Base-by-base conservation (phyloP, 345 rosid species). In the Gossypium ekmanianum region DNA sequence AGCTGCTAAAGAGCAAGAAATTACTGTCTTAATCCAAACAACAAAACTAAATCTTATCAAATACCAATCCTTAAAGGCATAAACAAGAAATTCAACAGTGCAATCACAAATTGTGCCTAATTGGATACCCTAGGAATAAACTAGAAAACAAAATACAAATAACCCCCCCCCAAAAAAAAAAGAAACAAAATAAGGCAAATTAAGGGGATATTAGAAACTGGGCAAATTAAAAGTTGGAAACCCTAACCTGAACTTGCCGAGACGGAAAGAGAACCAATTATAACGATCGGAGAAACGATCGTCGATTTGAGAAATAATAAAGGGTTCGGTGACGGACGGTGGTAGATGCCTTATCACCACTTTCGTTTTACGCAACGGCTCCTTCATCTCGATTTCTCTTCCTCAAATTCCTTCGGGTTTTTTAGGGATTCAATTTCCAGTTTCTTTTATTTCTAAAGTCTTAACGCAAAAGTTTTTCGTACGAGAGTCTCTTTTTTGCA, bases 291-390 rank as follows among this genome's bases (percentile, higher is more conserved):
- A 73, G 85, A 88, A 86, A 29, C 81, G 88, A 81, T 81, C 81
- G 52, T 87, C 85, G 58, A 88, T 85, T 70, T 85, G 90, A 12
- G 88, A 76, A 52, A 92, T 78, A 73, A 92, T 83, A 76, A 86
- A 81, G 44, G 88, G 81, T 78, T 85, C 86, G 10, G 88, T 76
- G 47, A 92, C 88, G 43, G 91, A 83, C 41, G 97, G 97, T 55
- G 94, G 94, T 82, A 92, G 79, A 80, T 85, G 90, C 77, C 97
- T 82, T 57, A 92, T 83, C 71, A 92, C 92, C 56, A 92, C 88
- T 83, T 88, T 92, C 73, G 83, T 88, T 78, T 86, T 86, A 74
- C 75, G 81, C 72, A 72, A 69, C 11, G 81, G 83, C 54, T 83
- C 85, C 82, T 89, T 85, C 88, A 64, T 75, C 41, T 61, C 68